Base-by-base conservation (phyloP, 2,329 filamentous ascomycete species). In the Ascochyta fabae region DNA sequence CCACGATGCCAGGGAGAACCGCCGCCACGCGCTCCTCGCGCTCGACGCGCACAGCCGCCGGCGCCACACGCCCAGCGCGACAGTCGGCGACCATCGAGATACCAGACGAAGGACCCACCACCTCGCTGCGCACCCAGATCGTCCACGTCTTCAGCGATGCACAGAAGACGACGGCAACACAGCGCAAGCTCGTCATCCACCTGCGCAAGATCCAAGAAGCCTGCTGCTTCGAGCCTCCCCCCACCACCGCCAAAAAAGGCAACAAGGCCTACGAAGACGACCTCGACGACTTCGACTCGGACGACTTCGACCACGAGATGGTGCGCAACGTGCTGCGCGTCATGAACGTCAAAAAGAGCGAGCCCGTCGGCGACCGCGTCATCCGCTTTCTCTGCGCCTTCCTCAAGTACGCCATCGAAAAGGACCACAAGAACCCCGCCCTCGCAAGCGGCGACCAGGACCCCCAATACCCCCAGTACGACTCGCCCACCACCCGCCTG, bases 331-430 rank as follows among this genome's bases (percentile, higher is more conserved):
- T 96, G 23, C 76, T 96, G 64, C 85, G 92, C 51, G 84, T 94
- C 46, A 85, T 99, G 80, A 86, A 89, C 1, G 88, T 98, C 54
- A 96, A 94, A 81, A 98, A 97, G 81, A 89, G 90, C 34, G 95
- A 99, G 78, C 83, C 85, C 13, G 93, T 91, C 2, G 95, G 92
- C 23, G 94, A 98, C 74, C 88, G 91, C 67, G 84, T 90, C 15
- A 85, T 98, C 55, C 86, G 90, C 41, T 99, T 99, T 72, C 79
- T 96, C 59, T 92, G 91, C n/a, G 80, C 92, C 36, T 99, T 96
- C 75, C 78, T 99, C 66, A 87, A 87, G 61, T 85, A 92, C 70
- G 82, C 85, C 1, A 79, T 79, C 15, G 83, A 86, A 55, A 88
- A 86, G 71, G 72, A 76, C 50, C 66, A 68, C 39, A 65, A 69